Evolutionary conservation across 345 rosid genomes (phyloP).

Genomic region (Acer campestre): DNA sequence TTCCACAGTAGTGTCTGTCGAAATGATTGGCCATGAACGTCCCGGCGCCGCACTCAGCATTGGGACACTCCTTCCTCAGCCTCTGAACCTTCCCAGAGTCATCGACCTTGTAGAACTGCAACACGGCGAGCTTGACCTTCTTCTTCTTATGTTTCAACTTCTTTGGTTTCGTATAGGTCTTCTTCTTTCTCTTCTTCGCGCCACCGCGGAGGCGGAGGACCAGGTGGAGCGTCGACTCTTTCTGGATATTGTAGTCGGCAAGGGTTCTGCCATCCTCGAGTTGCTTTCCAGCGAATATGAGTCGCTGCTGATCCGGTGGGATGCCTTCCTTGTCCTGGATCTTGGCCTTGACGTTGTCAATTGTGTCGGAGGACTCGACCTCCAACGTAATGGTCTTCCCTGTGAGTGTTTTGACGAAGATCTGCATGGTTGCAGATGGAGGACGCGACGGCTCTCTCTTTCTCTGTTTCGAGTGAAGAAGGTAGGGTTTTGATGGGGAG

Average conservation of each 20-base stretch:
- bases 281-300: slow-evolving; percentile 70
- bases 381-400: slow-evolving; percentile 71
- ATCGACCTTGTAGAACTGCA: slow-evolving; percentile 68
- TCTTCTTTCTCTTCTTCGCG: slow-evolving; percentile 79
- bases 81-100: slow-evolving; percentile 64
- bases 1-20: slow-evolving; percentile 70
- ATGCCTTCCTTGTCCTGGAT: slow-evolving; percentile 78
- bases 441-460: background rate
- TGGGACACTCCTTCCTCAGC: slow-evolving; percentile 71
- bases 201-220: slow-evolving; percentile 74
- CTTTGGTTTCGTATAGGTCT: slow-evolving; percentile 76
- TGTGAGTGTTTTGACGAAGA: slow-evolving; percentile 76
- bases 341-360: slow-evolving; percentile 71
- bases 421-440: slow-evolving; percentile 48
- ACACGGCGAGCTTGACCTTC: slow-evolving; percentile 68
- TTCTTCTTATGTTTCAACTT: slow-evolving; percentile 69
- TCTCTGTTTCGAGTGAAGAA: background rate
- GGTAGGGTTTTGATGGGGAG: too few relatives aligned
- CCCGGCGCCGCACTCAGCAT: slow-evolving; percentile 62
- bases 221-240: slow-evolving; percentile 69
- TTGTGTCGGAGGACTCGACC: slow-evolving; percentile 65
- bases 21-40: slow-evolving; percentile 76
- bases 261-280: slow-evolving; percentile 68
- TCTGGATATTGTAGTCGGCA: slow-evolving; percentile 78
- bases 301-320: slow-evolving; percentile 65